Base-by-base conservation (phyloP, 2,329 filamentous ascomycete species). In the Plectosphaerella cucumerina region DNA sequence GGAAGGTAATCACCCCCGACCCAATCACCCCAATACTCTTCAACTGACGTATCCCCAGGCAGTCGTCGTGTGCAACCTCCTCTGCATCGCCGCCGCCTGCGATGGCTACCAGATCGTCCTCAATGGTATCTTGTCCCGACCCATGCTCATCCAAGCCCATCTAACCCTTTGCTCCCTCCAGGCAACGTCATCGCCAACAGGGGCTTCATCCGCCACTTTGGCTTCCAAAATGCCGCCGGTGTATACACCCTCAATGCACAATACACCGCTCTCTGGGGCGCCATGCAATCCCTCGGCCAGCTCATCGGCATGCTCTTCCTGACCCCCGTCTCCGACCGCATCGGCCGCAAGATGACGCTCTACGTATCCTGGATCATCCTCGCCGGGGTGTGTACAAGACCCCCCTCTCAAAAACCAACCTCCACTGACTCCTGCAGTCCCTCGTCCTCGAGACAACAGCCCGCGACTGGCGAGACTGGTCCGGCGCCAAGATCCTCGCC, bases 231-330 rank as follows among this genome's bases (percentile, higher is more conserved):
- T 2, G 58, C 56, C 8, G 48, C 52, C 2, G 64, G 64, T 2
- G 51, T 61, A 17, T 58, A 56, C 8, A 62, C 65, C 44, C 68
- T 71, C 15, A 58, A 56, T 1, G 65, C 66, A 0, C 62, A 62
- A 35, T 65, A 70, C 31, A 59, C 70, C 23, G 64, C 65, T 2
- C 65, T 61, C 0, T 72, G 70, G 68, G 63, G 68, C 34, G 66
- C 68, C 14, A 68, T 71, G 33, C 67, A 69, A 56, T 69, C 66
- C 2, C 62, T 69, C 2, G 70, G 70, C 18, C 70, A 73, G 50
- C 62, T 68, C 5, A 53, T 73, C 43, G 70, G 69, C 18, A 70
- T 70, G 56, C 58, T 65, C 11, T 59, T 54, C 6, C 48, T 67
- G 12, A 48, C 52, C 23, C 61, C 61, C 39, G 20, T 61, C 1